Conservation (phyloP, 1,284 basidiomycete species). For the Boletus subluridellus region DNA sequence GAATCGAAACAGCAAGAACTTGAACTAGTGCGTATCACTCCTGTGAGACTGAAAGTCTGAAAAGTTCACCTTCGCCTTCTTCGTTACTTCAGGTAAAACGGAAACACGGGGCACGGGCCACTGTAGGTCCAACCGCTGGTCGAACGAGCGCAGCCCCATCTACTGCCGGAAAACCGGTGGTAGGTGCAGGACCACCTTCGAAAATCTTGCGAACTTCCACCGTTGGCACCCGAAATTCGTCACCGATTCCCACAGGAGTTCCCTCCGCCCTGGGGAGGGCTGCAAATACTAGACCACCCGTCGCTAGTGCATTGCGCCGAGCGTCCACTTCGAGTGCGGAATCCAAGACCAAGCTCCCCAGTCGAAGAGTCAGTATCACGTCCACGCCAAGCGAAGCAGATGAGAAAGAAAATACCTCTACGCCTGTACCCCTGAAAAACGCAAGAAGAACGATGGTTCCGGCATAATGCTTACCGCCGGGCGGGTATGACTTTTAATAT, state of each 20-base stretch:
- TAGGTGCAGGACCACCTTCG: conserved; percentile 48
- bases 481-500: conserved; percentile 4
- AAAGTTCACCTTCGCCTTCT: background rate
- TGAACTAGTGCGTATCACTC: conserved; percentile 61
- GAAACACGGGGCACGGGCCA: conserved; percentile 57
- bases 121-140: conserved; percentile 57
- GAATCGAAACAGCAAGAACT: conserved; percentile 90
- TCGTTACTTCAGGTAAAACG: conserved; percentile 61
- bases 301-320: conserved; percentile 18
- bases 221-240: conserved; percentile 32
- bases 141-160: conserved; percentile 41
- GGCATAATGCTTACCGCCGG: conserved; percentile 9
- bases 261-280: conserved; percentile 35
- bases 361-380: conserved; percentile 21
- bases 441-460: conserved; percentile 21
- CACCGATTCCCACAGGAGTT: conserved; percentile 33
- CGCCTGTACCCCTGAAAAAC: conserved; percentile 12
- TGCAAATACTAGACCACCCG: conserved; percentile 15
- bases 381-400: conserved; percentile 24
- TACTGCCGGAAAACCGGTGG: conserved; percentile 26
- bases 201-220: conserved; percentile 38
- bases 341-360: conserved; percentile 13
- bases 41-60: background rate
- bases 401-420: conserved; percentile 27
- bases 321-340: conserved; percentile 23